Evolutionary conservation across 495 filamentous ascomycete genomes (phyloP), one percentile per base, ranked within the genome.

Genomic region (Podospora anserina): DNA sequence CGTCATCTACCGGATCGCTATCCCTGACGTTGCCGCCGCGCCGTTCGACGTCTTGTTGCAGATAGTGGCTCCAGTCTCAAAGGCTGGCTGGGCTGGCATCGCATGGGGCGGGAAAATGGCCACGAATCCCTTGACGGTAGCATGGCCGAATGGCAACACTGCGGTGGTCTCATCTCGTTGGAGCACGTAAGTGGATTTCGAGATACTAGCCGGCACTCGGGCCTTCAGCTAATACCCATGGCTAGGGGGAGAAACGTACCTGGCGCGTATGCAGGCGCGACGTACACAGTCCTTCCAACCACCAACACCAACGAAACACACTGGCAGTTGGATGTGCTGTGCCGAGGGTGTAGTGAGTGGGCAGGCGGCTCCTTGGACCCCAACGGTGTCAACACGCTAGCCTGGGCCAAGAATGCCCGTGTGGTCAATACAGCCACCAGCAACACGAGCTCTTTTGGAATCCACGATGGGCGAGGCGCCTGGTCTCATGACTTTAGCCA

Each of bases 51-150:
- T 82, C n/a, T 76, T 84, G 4, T 68, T 86, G 63, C 80, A 82
- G 68, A 72, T 86, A 19, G 76, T 81, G 20, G 82, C 82, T 15
- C 80, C 79, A 0, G 73, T 77, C 5, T 69, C 75, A 27, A 65
- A 64, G 15, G 76, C 77, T 2, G 82, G 79, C 23, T 86, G 84
- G 84, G 79, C 77, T 0, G 82, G 77, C 5, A 54, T 86, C 18
- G 80, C 79, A 2, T 85, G 81, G 82, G 84, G 80, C 23, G 84
- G 84, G 9, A 80, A 76, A 64, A 86, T 86, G 84, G 69, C 76
- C 15, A 76, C 76, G 53, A 84, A 85, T 68, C 84, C 84, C 13
- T 75, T 86, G 54, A 79, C 80, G 0, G 72, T 86, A 0, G 80
- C 66, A 0, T 86, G 82, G 81, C 66, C 74, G 9, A 73, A 67